Conservation (phyloP, 148 eudicot genomes). For the Polygonum aviculare region DNA sequence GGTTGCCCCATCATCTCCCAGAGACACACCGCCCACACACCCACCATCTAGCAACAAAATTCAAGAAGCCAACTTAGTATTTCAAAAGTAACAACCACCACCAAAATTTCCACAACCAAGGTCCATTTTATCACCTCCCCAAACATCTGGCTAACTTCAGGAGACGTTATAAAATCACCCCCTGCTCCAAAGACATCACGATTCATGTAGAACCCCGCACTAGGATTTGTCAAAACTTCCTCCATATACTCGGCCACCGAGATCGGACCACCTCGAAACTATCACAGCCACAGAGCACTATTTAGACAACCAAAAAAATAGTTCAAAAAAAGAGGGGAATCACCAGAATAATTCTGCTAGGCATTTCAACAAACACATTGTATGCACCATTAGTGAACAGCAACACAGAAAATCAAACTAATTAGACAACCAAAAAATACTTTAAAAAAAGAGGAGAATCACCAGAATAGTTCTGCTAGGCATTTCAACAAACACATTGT, state of each 20-base stretch:
- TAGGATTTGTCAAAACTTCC: conserved; percentile 94
- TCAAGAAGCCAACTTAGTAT: background rate
- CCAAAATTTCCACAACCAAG: background rate
- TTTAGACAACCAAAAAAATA: background rate
- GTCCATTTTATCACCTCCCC: conserved; percentile 63
- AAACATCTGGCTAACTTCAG: conserved; percentile 99
- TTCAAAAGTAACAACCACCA: background rate
- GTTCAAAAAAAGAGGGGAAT: background rate
- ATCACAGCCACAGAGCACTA: conserved; percentile 10
- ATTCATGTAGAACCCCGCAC: conserved; percentile 83
- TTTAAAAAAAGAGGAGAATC: background rate
- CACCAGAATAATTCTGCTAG: background rate
- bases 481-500: conserved; percentile 13
- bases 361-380: conserved; percentile 12
- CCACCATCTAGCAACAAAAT: conserved; percentile 55
- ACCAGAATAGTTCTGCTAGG: background rate
- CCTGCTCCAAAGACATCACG: conserved; percentile 98
- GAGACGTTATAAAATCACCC: conserved; percentile 96
- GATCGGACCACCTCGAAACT: conserved; percentile 98
- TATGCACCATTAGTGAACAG: background rate
- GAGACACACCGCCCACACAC: conserved; percentile 92
- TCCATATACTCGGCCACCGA: conserved; percentile 98
- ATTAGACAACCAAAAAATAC: background rate
- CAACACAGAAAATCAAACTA: too few species aligned
- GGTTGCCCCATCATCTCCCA: conserved; percentile 99